phyloP scores from a whole-genome alignment of 179 eudicot species.

The Heliamphora pulchella region DNA sequence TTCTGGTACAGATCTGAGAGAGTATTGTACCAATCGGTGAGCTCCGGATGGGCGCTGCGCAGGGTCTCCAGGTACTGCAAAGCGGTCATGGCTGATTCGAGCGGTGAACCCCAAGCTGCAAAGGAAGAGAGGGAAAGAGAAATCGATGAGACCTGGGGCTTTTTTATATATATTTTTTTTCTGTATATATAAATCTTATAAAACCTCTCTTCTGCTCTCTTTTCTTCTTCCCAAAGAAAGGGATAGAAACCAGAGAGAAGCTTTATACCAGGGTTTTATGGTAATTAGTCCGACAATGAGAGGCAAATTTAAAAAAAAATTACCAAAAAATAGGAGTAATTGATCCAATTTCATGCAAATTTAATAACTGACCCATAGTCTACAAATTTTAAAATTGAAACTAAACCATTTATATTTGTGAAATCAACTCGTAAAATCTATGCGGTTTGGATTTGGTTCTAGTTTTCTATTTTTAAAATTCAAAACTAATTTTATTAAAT shows the following conservation, averaged over 20 bases:
- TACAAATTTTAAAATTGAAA: too few relatives aligned
- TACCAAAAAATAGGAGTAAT: too few relatives aligned
- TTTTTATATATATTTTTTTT: too few relatives aligned
- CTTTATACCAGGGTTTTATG: neutral
- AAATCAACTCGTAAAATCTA: too few relatives aligned
- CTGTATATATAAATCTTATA: neutral
- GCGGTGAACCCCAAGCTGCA: neutral
- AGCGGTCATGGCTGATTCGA: constrained; percentile 49
- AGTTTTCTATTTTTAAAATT: too few relatives aligned
- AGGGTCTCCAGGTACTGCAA: constrained; percentile 61
- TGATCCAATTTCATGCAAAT: too few relatives aligned
- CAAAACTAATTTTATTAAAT: too few relatives aligned
- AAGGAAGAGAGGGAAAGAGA: constrained; percentile 5
- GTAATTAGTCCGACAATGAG: neutral
- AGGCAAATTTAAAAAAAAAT: neutral
- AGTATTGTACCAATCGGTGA: constrained; percentile 70
- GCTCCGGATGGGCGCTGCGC: constrained; percentile 69
- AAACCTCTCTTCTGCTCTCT: neutral
- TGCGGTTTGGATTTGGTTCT: too few relatives aligned
- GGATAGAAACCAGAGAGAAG: neutral
- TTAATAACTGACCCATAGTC: too few relatives aligned
- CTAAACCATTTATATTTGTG: too few relatives aligned
- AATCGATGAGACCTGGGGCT: neutral
- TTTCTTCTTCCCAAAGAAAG: constrained; percentile 13
- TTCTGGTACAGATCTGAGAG: constrained; percentile 86